Evolutionary conservation across 768 basidiomycete species (phyloP).

Genomic region (Trichaptum fuscoviolaceum): DNA sequence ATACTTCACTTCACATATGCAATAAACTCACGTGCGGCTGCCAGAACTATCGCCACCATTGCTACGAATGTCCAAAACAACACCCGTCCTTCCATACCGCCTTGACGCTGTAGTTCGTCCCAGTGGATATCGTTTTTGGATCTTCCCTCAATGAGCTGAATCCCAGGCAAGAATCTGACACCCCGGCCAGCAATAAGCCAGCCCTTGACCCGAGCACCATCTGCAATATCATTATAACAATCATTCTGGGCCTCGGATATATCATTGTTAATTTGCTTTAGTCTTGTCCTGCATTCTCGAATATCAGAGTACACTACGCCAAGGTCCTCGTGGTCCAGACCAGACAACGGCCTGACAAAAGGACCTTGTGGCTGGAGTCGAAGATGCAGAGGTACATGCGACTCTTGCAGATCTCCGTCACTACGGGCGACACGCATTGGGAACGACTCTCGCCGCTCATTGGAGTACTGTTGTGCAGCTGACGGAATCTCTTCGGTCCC

Average conservation of each 20-base stretch:
- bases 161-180: constrained; percentile 52
- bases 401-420: constrained; percentile 33
- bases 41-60: constrained; percentile 47
- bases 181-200: constrained; percentile 77
- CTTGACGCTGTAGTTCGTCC: constrained; percentile 65
- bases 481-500: not conserved
- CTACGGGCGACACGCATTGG: constrained; percentile 41
- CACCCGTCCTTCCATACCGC: constrained; percentile 37
- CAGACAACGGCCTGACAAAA: constrained; percentile 71
- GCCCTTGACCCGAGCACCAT: constrained; percentile 63
- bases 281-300: constrained; percentile 58
- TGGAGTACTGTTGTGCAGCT: constrained; percentile 8
- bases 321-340: constrained; percentile 60
- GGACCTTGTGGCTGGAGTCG: constrained; percentile 65
- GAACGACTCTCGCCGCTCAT: constrained; percentile 55
- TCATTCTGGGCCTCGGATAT: constrained; percentile 64
- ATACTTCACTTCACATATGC: not conserved
- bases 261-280: constrained; percentile 70
- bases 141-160: constrained; percentile 69
- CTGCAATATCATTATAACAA: constrained; percentile 67
- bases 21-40: constrained; percentile 50
- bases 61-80: constrained; percentile 56
- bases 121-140: constrained; percentile 82
- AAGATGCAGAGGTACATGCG: constrained; percentile 53
- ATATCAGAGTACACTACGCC: constrained; percentile 65